Conservation (phyloP, 805 yeast genomes). For the Komagataella phaffii region DNA sequence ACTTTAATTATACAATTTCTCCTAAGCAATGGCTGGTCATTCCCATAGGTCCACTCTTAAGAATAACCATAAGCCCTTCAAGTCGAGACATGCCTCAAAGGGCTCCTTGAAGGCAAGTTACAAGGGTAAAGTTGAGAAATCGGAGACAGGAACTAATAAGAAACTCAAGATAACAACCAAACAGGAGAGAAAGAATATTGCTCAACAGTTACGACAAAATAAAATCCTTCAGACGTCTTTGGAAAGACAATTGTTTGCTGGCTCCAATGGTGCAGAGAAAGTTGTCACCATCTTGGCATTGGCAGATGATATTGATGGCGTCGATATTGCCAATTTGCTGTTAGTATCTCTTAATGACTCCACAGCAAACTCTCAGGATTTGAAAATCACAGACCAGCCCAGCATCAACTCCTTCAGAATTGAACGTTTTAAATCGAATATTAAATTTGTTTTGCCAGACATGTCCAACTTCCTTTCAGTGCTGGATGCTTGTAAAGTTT, state of each 20-base stretch:
- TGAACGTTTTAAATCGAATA: slow-evolving; percentile 57
- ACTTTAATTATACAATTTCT: not conserved
- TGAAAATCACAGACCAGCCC: slow-evolving; percentile 23
- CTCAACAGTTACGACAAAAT: slow-evolving; percentile 62
- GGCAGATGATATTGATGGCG: slow-evolving; percentile 52
- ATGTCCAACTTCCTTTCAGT: slow-evolving; percentile 51
- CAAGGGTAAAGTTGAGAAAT: slow-evolving; percentile 83
- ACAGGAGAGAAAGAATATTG: slow-evolving; percentile 61
- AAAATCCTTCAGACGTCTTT: slow-evolving; percentile 51
- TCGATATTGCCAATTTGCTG: slow-evolving; percentile 38
- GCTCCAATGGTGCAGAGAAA: slow-evolving; percentile 69
- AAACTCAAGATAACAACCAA: slow-evolving; percentile 25
- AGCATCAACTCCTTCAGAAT: slow-evolving; percentile 40
- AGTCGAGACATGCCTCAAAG: slow-evolving; percentile 83
- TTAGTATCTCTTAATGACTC: slow-evolving; percentile 23
- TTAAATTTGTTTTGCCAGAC: slow-evolving; percentile 67
- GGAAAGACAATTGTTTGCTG: slow-evolving; percentile 64
- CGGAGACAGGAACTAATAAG: slow-evolving; percentile 20
- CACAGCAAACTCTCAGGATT: slow-evolving; percentile 12
- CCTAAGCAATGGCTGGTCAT: slow-evolving; percentile 52
- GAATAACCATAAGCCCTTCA: slow-evolving; percentile 80
- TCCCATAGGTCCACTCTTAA: slow-evolving; percentile 79
- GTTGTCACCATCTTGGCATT: slow-evolving; percentile 72
- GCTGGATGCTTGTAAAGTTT: slow-evolving; percentile 75
- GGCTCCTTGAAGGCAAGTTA: slow-evolving; percentile 67